Conservation (phyloP, 1,284 basidiomycete genomes). For the Takashimella koratensis region DNA sequence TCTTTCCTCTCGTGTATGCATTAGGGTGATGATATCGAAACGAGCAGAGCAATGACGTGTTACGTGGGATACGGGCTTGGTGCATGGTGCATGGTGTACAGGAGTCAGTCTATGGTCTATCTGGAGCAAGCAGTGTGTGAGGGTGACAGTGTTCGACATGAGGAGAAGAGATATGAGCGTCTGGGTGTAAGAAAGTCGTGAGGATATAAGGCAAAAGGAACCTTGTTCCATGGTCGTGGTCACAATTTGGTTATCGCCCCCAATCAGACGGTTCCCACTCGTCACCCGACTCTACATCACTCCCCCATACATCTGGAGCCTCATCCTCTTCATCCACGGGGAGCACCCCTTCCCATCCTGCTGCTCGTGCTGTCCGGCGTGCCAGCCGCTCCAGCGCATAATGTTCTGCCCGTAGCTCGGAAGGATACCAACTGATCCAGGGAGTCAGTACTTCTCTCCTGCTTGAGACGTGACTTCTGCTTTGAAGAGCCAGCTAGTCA, state of each 20-base stretch:
- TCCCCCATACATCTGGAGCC: slow-evolving; percentile 19
- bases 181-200: no score
- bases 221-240: not conserved
- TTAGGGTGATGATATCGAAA: not conserved
- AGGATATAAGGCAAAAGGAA: no score
- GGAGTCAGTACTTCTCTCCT: not conserved
- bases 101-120: no score
- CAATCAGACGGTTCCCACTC: slow-evolving; percentile 38
- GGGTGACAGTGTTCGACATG: not conserved
- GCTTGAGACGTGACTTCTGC: not conserved
- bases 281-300: slow-evolving; percentile 22
- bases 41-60: no score
- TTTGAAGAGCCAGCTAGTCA: no score
- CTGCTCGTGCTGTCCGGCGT: slow-evolving; percentile 28
- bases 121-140: no score
- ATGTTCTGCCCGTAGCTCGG: slow-evolving; percentile 26
- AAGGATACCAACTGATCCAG: slow-evolving; percentile 35
- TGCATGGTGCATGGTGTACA: not conserved
- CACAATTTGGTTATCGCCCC: slow-evolving; percentile 18
- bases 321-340: slow-evolving; percentile 27
- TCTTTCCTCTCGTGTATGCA: not conserved
- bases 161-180: not conserved
- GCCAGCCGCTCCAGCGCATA: slow-evolving; percentile 36
- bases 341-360: slow-evolving; percentile 30
- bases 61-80: not conserved